Evolutionary conservation across 2,329 filamentous ascomycete genomes (phyloP), one percentile per base, ranked within the genome.

Genomic region (Neophaeococcomyces mojaviensis): DNA sequence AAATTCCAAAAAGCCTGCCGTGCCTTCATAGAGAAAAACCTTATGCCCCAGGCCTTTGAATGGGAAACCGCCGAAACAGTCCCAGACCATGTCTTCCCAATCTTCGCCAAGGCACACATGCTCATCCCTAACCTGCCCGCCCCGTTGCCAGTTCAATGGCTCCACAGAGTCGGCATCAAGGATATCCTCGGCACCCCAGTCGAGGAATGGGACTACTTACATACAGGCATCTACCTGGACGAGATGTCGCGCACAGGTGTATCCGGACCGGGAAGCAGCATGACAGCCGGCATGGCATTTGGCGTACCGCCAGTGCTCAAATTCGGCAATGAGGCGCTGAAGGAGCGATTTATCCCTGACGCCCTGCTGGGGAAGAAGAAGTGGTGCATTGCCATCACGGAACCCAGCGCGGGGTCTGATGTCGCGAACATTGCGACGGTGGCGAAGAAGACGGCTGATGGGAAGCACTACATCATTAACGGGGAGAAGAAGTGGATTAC

Each of bases 401-500:
- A 89, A 60, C 85, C 85, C 0, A 79, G 78, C 43, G 83, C 83
- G 0, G 84, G 85, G 0, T 81, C 76, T 43, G 84, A 88, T 59
- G 85, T 88, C 1, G 81, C 82, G 5, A 83, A 82, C 56, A 84
- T 88, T 53, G 72, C 73, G 3, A 87, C 84, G 0, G 84, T 78
- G 0, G 84, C 84, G 2, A 68, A 63, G 3, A 81, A 79, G 61
- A 76, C 71, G 5, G 58, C 68, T 0, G 79, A 83, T 57, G 82
- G 83, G 9, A 80, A 79, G 59, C 67, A 78, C 56, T 88, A 83
- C 59, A 72, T 88, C 38, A 66, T 88, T 39, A 87, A 85, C 48
- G 84, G 84, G n/a, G 72, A 75, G 0, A 88, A 88, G 74, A 87
- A 88, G 66, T 88, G 84, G 84, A 85, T 86, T 58, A 85, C 81